Conservation (phyloP, 129 eudicot genomes). For the Logfia minima region DNA sequence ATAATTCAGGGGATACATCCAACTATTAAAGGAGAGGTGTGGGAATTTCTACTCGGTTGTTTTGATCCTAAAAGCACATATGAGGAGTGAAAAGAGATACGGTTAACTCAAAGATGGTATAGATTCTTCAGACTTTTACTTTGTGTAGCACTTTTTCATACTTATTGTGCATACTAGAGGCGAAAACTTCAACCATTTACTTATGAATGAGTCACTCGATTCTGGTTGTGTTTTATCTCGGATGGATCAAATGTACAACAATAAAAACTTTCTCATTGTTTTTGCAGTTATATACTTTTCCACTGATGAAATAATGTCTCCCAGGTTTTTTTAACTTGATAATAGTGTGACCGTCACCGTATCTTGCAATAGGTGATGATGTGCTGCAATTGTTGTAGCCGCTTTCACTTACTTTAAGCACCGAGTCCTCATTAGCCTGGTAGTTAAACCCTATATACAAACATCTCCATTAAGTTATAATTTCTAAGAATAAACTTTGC, state of each 20-base stretch:
- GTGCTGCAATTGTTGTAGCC: conserved; percentile 55
- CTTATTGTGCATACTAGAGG: no score
- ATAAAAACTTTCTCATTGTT: conserved; percentile 33
- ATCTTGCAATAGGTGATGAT: conserved; percentile 28
- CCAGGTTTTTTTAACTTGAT: conserved; percentile 34
- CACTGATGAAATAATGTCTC: conserved; percentile 44
- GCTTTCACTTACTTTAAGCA: conserved; percentile 52
- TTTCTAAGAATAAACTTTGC: background rate
- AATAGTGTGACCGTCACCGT: conserved; percentile 33
- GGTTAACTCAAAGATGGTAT: no score
- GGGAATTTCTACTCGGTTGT: conserved; percentile 89
- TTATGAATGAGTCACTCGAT: no score
- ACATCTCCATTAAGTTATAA: background rate
- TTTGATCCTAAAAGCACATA: conserved; percentile 83
- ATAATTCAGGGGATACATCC: conserved; percentile 75
- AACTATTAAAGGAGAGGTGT: conserved; percentile 84
- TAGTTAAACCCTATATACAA: conserved; percentile 54
- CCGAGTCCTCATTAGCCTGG: conserved; percentile 52
- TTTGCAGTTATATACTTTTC: conserved; percentile 34
- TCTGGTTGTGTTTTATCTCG: background rate
- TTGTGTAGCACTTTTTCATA: no score
- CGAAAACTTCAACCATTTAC: no score
- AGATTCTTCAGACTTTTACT: no score
- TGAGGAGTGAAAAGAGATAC: conserved; percentile 51
- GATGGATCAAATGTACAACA: conserved; percentile 2